A percentile compares a stretch with the other conserved stretches of the same genome.
Evolutionary conservation across 176 grass and related monocot species (phyloP).

Genomic region (Rhynchospora pubera): DNA sequence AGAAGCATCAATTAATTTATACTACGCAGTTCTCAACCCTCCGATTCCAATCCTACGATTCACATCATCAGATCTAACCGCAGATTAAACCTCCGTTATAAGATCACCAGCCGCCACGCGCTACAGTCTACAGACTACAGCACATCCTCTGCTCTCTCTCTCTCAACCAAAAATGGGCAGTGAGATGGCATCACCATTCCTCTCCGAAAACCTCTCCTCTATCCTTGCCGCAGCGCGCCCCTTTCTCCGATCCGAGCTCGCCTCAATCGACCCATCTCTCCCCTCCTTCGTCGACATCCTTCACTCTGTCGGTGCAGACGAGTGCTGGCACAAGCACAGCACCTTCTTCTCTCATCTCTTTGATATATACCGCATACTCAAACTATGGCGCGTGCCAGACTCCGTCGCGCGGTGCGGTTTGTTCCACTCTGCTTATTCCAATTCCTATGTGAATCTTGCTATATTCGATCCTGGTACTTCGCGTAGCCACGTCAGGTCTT

Average conservation of each 20-base stretch:
- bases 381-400: constrained; percentile 50
- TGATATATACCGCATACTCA: constrained; percentile 59
- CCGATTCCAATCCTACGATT: background rate
- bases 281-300: constrained; percentile 44
- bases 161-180: background rate
- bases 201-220: background rate
- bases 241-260: constrained; percentile 58
- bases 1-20: too few species aligned
- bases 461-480: constrained; percentile 64
- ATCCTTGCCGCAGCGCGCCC: constrained; percentile 45
- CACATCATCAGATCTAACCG: background rate
- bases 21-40: too few species aligned
- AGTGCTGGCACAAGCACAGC: constrained; percentile 99
- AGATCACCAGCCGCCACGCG: background rate
- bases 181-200: background rate
- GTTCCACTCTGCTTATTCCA: constrained; percentile 94
- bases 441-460: constrained; percentile 89
- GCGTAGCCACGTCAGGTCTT: constrained; percentile 26
- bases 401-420: constrained; percentile 56
- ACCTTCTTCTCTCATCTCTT: constrained; percentile 85
- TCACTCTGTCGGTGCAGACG: constrained; percentile 46
- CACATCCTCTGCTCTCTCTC: background rate
- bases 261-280: constrained; percentile 45
- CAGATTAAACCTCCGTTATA: background rate
- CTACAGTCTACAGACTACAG: background rate